These are phyloP conservation scores for Suhomyces kilbournensis DNA, from an alignment of 805 yeast species.

Conservation along the genomic window DNA sequence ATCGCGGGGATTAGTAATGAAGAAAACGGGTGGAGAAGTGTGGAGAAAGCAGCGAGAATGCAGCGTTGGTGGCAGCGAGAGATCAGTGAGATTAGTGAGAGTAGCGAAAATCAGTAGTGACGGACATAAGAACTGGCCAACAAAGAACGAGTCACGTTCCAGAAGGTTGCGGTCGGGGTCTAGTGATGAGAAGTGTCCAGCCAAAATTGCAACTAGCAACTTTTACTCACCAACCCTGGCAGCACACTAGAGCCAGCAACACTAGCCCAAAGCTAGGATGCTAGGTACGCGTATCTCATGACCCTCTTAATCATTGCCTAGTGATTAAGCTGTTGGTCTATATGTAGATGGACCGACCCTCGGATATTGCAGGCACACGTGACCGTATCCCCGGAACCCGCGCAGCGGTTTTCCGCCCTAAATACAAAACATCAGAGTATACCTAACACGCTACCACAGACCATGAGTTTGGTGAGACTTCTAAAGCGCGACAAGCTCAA, in stretches of 20 bases:
- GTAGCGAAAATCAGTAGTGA: background rate
- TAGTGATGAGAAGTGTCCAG: background rate
- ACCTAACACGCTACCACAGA: background rate
- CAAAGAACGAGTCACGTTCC: background rate
- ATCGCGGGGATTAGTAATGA: background rate
- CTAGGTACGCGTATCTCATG: too few relatives aligned
- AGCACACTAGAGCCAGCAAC: too few relatives aligned
- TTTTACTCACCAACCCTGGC: too few relatives aligned
- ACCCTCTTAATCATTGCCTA: too few relatives aligned
- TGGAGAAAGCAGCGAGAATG: background rate
- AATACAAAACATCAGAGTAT: background rate
- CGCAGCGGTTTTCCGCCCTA: background rate
- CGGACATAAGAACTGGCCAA: background rate
- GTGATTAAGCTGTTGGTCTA: too few relatives aligned
- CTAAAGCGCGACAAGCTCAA: conserved; percentile 9
- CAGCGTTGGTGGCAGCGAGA: background rate
- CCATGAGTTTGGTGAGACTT: conserved; percentile 7
- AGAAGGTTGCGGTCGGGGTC: background rate
- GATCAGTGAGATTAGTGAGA: background rate
- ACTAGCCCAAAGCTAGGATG: too few relatives aligned
- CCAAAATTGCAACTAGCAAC: background rate
- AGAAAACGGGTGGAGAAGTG: background rate
- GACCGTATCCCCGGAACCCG: background rate
- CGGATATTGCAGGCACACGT: background rate
- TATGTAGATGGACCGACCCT: too few relatives aligned